Base-by-base conservation (phyloP, 2,329 filamentous ascomycete genomes). In the Diaporthe sp. region DNA sequence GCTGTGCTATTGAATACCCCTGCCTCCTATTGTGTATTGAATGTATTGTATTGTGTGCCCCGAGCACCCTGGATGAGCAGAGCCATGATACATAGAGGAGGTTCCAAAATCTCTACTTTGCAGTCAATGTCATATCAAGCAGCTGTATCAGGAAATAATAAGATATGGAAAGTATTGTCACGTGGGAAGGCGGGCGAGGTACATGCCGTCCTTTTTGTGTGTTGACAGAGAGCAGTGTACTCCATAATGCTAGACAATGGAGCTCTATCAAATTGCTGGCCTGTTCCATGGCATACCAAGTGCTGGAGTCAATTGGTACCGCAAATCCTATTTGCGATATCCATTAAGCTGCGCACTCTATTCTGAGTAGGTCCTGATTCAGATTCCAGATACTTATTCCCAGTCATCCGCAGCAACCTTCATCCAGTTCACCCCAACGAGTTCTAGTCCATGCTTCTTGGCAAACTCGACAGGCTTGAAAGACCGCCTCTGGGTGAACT, bases 361-460 rank as follows among this genome's bases (percentile, higher is more conserved):
- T 22, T 10, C 59, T 9, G 1, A 44, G 13, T 4, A 2, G 12
- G 17, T 34, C 19, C 39, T 34, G 25, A 17, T n/a, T 17, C n/a
- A 8, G 4, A n/a, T 10, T 44, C 42, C 42, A 44, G 17, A 7
- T 15, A 0, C 28, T 22, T 75, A 79, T 57, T 80, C 80, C 85
- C 86, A 87, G 1, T 84, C 85, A 74, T 88, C 85, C 1, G 85
- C 85, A 58, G 84, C 86, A 25, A 86, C 85, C 0, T 82, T 82
- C 85, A 88, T 87, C 87, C 86, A 88, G 72, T 87, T 87, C 10
- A 84, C 78, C 0, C 82, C 83, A 0, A 86, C 85, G 22, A 88
- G 82, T 19, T 77, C 79, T 61, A 88, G 78, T 0, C 82, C 79
- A 59, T 87, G 79, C 76, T 82, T 83, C 58, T 81, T 79, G 2